phyloP scores from a whole-genome alignment of 768 basidiomycete genomes.

The Lactarius evosmus region DNA sequence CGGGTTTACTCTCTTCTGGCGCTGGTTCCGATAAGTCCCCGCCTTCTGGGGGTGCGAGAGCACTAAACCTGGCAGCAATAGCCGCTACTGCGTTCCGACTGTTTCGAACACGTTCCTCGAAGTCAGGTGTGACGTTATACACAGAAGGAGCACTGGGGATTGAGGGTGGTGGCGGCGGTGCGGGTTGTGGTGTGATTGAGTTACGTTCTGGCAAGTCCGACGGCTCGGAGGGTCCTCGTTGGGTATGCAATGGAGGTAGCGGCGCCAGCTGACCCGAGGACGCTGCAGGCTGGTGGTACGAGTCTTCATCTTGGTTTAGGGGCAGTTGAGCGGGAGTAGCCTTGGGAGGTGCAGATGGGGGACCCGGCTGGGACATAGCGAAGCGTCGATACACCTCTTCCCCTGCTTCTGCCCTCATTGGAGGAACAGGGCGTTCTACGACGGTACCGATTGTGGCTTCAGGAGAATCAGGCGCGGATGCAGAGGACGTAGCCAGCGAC shows the following conservation, averaged over 20 bases:
- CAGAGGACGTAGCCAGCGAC: conserved; percentile 8
- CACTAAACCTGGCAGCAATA: conserved; percentile 71
- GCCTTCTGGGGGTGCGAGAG: conserved; percentile 43
- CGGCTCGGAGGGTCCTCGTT: conserved; percentile 28
- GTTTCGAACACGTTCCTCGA: conserved; percentile 58
- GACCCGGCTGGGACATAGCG: conserved; percentile 11
- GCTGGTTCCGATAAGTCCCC: conserved; percentile 33
- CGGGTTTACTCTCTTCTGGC: conserved; percentile 36
- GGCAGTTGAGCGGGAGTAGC: conserved; percentile 19
- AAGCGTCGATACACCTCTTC: conserved; percentile 22
- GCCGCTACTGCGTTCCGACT: conserved; percentile 68
- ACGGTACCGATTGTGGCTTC: not conserved
- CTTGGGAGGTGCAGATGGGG: conserved; percentile 9
- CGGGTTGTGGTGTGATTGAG: conserved; percentile 60
- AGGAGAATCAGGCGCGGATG: not conserved
- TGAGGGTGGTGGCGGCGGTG: conserved; percentile 54
- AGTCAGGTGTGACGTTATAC: conserved; percentile 29
- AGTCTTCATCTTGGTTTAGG: conserved; percentile 32
- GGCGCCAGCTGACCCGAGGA: conserved; percentile 31
- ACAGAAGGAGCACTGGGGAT: conserved; percentile 39
- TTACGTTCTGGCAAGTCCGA: conserved; percentile 62
- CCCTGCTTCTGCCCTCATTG: conserved; percentile 10
- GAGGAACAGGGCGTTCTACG: not conserved
- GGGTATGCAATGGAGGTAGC: conserved; percentile 29
- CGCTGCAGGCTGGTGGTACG: conserved; percentile 31